Evolutionary conservation across 2,329 filamentous ascomycete genomes (phyloP).

Genomic region (Neophaeococcomyces aloes): DNA sequence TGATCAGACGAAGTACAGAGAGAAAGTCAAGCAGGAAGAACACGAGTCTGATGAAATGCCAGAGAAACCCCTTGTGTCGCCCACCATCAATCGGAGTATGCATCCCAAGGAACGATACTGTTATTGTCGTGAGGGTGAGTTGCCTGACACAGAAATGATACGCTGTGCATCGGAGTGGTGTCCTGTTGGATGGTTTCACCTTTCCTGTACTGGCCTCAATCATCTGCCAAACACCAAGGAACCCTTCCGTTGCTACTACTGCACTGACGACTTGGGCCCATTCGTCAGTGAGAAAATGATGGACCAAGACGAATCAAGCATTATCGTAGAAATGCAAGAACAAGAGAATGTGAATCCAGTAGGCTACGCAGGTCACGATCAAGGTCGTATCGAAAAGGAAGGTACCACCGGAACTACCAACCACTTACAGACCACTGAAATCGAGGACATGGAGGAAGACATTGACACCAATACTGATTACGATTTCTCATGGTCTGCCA

Average conservation of each 20-base stretch:
- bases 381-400: background rate
- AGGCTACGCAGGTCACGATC: no score
- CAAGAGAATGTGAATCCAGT: background rate
- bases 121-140: conserved; percentile 10
- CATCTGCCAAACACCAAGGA: conserved; percentile 8
- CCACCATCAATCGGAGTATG: background rate
- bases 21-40: background rate
- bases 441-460: background rate
- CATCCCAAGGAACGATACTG: conserved; percentile 5
- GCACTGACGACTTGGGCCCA: conserved; percentile 1
- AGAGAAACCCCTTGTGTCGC: background rate
- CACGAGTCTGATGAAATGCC: background rate
- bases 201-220: conserved; percentile 13
- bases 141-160: conserved; percentile 9
- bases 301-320: background rate
- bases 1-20: conserved; percentile 2
- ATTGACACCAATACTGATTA: background rate
- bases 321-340: background rate
- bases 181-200: conserved; percentile 13
- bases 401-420: background rate
- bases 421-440: background rate
- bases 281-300: background rate
- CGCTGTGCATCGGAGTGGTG: conserved; percentile 12
- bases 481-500: no score
- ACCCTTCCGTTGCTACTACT: conserved; percentile 12